These are phyloP conservation scores for Ajuga chamaepitys DNA, from an alignment of 257 asterid species.

Conservation along the genomic window DNA sequence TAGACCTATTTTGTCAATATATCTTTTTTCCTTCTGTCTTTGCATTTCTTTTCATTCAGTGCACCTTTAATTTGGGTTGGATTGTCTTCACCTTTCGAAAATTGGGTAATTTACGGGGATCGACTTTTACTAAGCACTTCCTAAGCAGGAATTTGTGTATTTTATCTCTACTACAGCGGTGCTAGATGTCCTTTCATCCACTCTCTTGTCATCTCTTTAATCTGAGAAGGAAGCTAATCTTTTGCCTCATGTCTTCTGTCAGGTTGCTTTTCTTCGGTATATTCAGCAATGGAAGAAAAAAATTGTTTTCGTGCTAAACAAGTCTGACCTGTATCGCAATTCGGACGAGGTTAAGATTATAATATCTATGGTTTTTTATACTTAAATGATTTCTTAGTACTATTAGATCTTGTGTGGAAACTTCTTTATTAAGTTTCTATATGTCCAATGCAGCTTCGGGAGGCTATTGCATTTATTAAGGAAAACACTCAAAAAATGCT, in stretches of 20 bases:
- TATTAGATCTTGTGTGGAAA: neutral
- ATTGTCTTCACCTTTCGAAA: neutral
- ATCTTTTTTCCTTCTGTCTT: too few species aligned
- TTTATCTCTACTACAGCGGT: neutral
- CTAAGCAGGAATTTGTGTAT: neutral
- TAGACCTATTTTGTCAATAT: neutral
- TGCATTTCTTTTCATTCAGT: neutral
- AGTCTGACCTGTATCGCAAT: constrained; percentile 71
- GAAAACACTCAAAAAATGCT: constrained; percentile 71
- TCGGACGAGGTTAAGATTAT: constrained; percentile 56
- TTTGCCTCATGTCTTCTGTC: constrained; percentile 21
- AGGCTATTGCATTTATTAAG: constrained; percentile 74
- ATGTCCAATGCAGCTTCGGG: constrained; percentile 59
- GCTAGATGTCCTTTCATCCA: neutral
- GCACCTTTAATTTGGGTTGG: neutral
- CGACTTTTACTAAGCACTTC: neutral
- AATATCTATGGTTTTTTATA: constrained; percentile 18
- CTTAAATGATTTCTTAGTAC: constrained; percentile 1
- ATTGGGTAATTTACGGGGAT: neutral
- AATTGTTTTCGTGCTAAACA: constrained; percentile 81
- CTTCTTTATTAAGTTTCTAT: constrained; percentile 20
- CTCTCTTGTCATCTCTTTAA: constrained; percentile 9
- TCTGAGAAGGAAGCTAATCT: constrained; percentile 22
- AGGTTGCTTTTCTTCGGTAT: constrained; percentile 91
- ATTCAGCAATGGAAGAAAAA: constrained; percentile 95